Conservation (phyloP, 306 rosid genomes). For the Boehmeria nivea region DNA sequence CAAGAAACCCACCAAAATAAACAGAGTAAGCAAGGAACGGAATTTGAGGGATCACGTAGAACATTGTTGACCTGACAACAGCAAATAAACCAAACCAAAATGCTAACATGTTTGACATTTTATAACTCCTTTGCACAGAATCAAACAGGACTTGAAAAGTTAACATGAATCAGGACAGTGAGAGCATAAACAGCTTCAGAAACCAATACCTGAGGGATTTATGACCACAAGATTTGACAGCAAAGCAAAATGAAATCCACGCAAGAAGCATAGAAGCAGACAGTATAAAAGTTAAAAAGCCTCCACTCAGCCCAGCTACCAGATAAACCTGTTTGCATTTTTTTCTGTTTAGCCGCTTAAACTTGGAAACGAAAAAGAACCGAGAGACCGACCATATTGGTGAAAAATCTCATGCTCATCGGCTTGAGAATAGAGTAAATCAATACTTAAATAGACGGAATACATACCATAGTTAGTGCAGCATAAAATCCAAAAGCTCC, state of each 20-base stretch:
- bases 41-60: slow-evolving; percentile 68
- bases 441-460: no score
- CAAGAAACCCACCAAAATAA: slow-evolving; percentile 85
- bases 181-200: slow-evolving; percentile 12
- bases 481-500: slow-evolving; percentile 92
- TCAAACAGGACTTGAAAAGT: slow-evolving; percentile 9
- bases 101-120: not conserved
- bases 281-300: slow-evolving; percentile 65
- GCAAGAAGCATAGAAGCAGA: slow-evolving; percentile 72
- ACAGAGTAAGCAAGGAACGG: slow-evolving; percentile 74
- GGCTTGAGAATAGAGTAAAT: no score
- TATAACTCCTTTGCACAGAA: not conserved
- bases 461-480: slow-evolving; percentile 57
- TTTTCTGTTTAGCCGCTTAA: slow-evolving; percentile 36
- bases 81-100: slow-evolving; percentile 16
- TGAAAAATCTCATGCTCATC: not conserved
- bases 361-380: not conserved
- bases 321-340: slow-evolving; percentile 79
- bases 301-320: slow-evolving; percentile 79
- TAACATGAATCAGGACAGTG: not conserved
- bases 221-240: slow-evolving; percentile 54
- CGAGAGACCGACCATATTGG: not conserved
- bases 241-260: slow-evolving; percentile 62
- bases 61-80: slow-evolving; percentile 61
- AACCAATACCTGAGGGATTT: slow-evolving; percentile 60